Evolutionary conservation across 78 protist species (phyloP), one percentile per base, ranked within the genome.

Genomic region (Dictyostelium firmibasis): DNA sequence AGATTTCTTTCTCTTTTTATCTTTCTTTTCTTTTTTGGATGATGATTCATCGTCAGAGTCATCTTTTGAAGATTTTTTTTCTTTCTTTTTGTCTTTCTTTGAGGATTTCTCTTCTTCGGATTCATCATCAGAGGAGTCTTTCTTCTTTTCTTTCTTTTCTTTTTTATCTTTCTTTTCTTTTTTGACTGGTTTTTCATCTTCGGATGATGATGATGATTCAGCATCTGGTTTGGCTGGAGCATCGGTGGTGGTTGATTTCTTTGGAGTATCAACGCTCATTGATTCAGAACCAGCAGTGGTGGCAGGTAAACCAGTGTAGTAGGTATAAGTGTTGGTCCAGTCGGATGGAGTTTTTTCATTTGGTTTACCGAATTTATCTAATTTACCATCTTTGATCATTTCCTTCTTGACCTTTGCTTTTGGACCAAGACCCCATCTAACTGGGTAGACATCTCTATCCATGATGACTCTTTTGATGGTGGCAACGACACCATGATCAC

Each of bases 401-500:
- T 64, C 69, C 98, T 99, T 98, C 99, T 99, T 99, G 94, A 60
- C 81, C 81, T 36, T 36, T 29, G 99, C 99, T 44, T 92, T 74
- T 20, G 99, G 99, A 36, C 99, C 99, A 13, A 98, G 95, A 38
- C 99, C 99, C 99, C 99, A 99, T 38, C 91, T 81, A 35, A 98
- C 94, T 25, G 99, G 99, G 97, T 99, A 99, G 11, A 99, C 98
- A 96, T 99, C 99, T 31, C 99, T 96, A 86, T 99, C 99, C 99
- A 99, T 99, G 94, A 99, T 97, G 38, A 99, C 99, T 23, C 99
- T 98, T 98, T 99, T 99, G 92, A 98, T 98, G 95, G 98, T 98
- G 78, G 99, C 99, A n/a, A 98, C 99, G 7, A 99, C 97, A 41
- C 99, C 99, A 87, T 99, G 99, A 82, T 97, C 99, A 83, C 98